Evolutionary conservation across 805 yeast genomes (phyloP).

Genomic region (Starmerella roubikii): DNA sequence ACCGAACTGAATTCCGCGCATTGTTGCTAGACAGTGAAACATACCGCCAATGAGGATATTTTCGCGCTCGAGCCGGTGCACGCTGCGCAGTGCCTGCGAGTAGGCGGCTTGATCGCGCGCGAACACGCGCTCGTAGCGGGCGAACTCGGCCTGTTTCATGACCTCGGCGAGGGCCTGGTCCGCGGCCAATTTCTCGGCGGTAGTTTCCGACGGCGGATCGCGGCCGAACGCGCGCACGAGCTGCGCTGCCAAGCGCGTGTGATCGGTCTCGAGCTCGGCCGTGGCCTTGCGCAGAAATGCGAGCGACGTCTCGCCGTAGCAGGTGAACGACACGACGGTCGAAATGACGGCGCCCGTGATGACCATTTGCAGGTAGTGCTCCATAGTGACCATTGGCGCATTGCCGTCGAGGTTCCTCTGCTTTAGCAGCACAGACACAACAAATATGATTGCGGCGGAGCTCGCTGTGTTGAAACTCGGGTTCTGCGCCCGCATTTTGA

Average conservation of each 20-base stretch:
- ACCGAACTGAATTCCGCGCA: not conserved
- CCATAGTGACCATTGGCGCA: slow-evolving; percentile 42
- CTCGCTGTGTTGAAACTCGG: slow-evolving; percentile 73
- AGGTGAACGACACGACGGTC: slow-evolving; percentile 42
- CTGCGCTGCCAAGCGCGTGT: slow-evolving; percentile 33
- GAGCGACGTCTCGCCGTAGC: slow-evolving; percentile 37
- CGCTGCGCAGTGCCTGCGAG: not conserved
- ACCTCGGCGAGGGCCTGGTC: slow-evolving; percentile 27
- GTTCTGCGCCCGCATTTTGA: slow-evolving; percentile 52
- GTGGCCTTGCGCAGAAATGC: slow-evolving; percentile 20
- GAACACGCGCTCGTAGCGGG: slow-evolving; percentile 39
- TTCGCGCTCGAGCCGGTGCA: slow-evolving; percentile 36
- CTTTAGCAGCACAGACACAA: slow-evolving; percentile 57
- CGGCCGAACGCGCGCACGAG: slow-evolving; percentile 35
- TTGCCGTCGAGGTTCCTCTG: slow-evolving; percentile 51
- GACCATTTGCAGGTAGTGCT: slow-evolving; percentile 45
- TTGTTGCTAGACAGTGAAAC: slow-evolving; percentile 34
- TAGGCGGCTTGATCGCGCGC: not conserved
- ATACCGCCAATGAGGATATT: slow-evolving; percentile 52
- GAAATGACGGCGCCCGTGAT: slow-evolving; percentile 47
- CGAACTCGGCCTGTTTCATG: slow-evolving; percentile 37
- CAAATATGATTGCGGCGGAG: slow-evolving; percentile 56
- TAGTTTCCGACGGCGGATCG: not conserved
- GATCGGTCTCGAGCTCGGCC: slow-evolving; percentile 35
- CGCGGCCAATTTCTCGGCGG: slow-evolving; percentile 2